These are phyloP conservation scores for Pichia terricola DNA, from an alignment of 1,139 yeast genomes.

Conservation along the genomic window DNA sequence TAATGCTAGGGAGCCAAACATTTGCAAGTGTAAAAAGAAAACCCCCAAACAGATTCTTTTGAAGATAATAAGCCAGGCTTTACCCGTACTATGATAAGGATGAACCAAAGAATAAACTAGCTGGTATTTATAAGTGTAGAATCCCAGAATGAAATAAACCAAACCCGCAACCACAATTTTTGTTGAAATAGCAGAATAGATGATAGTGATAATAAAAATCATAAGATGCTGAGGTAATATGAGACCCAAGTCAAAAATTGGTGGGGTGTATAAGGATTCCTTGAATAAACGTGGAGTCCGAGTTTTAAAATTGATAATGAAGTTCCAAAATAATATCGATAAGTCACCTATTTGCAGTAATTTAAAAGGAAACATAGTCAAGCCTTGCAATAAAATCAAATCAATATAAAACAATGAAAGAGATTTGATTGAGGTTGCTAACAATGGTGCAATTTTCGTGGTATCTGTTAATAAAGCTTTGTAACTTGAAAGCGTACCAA, in stretches of 20 bases:
- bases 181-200: constrained; percentile 56
- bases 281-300: constrained; percentile 51
- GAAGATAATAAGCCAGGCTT: constrained; percentile 60
- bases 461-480: constrained; percentile 67
- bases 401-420: constrained; percentile 76
- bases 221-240: constrained; percentile 58
- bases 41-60: constrained; percentile 50
- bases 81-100: constrained; percentile 64
- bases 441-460: constrained; percentile 66
- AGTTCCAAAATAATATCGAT: constrained; percentile 33
- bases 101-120: constrained; percentile 58
- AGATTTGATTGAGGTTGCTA: constrained; percentile 63
- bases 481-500: constrained; percentile 62
- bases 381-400: constrained; percentile 70
- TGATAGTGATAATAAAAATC: constrained; percentile 50
- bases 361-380: constrained; percentile 77
- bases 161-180: constrained; percentile 58
- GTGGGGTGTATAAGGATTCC: constrained; percentile 46
- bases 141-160: constrained; percentile 52
- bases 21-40: constrained; percentile 50
- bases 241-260: constrained; percentile 55
- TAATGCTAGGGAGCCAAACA: constrained; percentile 61
- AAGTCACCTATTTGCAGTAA: constrained; percentile 47
- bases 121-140: constrained; percentile 58
- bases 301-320: constrained; percentile 30